Evolutionary conservation across 768 basidiomycete species (phyloP).

Genomic region (Trametes sanguinea): DNA sequence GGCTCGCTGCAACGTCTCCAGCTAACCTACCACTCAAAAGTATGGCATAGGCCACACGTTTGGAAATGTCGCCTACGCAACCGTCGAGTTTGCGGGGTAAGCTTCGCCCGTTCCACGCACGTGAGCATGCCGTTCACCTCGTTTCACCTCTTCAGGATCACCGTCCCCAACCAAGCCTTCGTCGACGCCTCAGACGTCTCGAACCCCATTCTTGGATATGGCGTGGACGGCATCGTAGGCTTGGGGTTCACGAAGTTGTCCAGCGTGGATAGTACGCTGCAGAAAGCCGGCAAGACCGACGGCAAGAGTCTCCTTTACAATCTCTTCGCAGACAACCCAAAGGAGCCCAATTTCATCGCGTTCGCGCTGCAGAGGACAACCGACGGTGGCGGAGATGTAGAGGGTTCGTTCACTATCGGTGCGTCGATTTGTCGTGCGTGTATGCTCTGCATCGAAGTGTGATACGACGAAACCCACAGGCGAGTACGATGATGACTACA

Average conservation of each 20-base stretch:
- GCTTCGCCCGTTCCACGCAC: slow-evolving; percentile 17
- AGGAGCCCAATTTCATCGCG: slow-evolving; percentile 78
- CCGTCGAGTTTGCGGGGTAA: slow-evolving; percentile 72
- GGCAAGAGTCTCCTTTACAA: slow-evolving; percentile 79
- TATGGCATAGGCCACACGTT: slow-evolving; percentile 82
- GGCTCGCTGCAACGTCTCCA: neutral
- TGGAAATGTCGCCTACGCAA: slow-evolving; percentile 62
- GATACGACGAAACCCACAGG: slow-evolving; percentile 39
- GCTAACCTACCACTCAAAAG: slow-evolving; percentile 36
- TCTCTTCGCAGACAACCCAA: slow-evolving; percentile 66
- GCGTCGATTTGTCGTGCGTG: slow-evolving; percentile 15
- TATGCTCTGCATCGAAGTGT: neutral
- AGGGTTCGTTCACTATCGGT: slow-evolving; percentile 78
- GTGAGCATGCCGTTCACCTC: neutral
- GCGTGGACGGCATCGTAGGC: slow-evolving; percentile 71
- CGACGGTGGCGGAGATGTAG: slow-evolving; percentile 52
- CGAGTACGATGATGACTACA: slow-evolving; percentile 66
- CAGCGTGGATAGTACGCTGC: slow-evolving; percentile 54
- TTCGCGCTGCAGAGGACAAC: slow-evolving; percentile 68
- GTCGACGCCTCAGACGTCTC: slow-evolving; percentile 62
- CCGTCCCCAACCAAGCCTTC: slow-evolving; percentile 68
- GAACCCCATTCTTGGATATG: slow-evolving; percentile 74
- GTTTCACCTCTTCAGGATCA: slow-evolving; percentile 44
- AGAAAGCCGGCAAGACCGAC: slow-evolving; percentile 60
- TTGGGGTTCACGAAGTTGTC: slow-evolving; percentile 81